phyloP scores from a whole-genome alignment of 1,139 yeast species.

The Neolecta irregularis region DNA sequence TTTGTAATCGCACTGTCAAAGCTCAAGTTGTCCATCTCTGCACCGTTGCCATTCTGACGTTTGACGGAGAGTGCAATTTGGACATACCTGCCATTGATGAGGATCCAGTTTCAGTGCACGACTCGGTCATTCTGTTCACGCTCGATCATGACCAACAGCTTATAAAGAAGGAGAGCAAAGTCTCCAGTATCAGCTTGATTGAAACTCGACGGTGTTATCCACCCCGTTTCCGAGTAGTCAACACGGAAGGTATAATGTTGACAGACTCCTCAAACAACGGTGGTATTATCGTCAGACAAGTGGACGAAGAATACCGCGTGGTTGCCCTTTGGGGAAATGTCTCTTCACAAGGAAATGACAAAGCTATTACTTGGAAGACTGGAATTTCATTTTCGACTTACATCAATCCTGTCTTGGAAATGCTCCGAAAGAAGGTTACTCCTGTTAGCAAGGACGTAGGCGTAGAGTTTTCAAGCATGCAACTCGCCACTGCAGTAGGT shows the following conservation, averaged over 20 bases:
- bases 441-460: constrained; percentile 57
- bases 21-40: constrained; percentile 14
- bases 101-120: constrained; percentile 8
- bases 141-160: constrained; percentile 8
- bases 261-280: too few relatives aligned
- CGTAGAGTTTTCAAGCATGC: constrained; percentile 56
- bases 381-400: too few relatives aligned
- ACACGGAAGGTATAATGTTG: constrained; percentile 12
- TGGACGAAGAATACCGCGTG: too few relatives aligned
- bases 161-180: constrained; percentile 10
- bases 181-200: constrained; percentile 8
- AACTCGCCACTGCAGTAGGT: constrained; percentile 63
- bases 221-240: constrained; percentile 13
- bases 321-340: too few relatives aligned
- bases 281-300: too few relatives aligned
- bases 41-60: constrained; percentile 13
- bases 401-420: constrained; percentile 38
- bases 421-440: constrained; percentile 35
- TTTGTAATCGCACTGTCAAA: constrained; percentile 12
- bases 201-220: constrained; percentile 14
- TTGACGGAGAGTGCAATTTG: constrained; percentile 10
- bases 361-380: too few relatives aligned
- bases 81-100: constrained; percentile 9
- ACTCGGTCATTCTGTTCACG: constrained; percentile 10
- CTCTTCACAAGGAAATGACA: too few relatives aligned